A percentile compares a stretch with the other conserved stretches of the same genome.
Conservation (phyloP, 768 basidiomycete species). For the Chlorophyllum brunneum region DNA sequence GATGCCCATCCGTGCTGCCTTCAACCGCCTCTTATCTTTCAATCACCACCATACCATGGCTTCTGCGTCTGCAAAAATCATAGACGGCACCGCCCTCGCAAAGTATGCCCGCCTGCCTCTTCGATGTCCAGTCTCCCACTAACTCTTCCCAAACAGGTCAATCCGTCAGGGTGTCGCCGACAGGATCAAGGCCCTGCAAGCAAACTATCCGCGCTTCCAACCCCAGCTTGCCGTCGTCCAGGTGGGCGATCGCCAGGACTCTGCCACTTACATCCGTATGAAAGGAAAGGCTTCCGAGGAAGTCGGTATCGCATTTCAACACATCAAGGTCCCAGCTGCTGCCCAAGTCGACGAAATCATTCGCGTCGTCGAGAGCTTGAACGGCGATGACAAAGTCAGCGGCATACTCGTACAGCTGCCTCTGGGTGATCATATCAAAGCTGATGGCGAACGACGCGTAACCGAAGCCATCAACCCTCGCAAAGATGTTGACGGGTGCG, state of each 20-base stretch:
- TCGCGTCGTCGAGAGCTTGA: constrained; percentile 73
- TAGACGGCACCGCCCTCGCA: constrained; percentile 83
- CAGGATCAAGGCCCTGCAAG: constrained; percentile 60
- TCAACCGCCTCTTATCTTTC: constrained; percentile 32
- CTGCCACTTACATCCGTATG: constrained; percentile 92
- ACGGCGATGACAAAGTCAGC: constrained; percentile 74
- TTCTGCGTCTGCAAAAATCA: constrained; percentile 42
- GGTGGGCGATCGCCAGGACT: constrained; percentile 90
- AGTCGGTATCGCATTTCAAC: constrained; percentile 84
- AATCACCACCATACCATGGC: constrained; percentile 36
- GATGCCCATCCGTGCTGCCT: constrained; percentile 16
- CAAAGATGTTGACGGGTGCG: constrained; percentile 97
- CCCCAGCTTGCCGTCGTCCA: constrained; percentile 92
- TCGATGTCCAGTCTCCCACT: constrained; percentile 5
- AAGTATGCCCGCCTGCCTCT: constrained; percentile 47
- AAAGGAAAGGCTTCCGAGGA: constrained; percentile 94
- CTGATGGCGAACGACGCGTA: constrained; percentile 83
- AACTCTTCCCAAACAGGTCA: constrained; percentile 45
- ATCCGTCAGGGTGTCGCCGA: constrained; percentile 75
- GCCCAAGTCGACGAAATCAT: constrained; percentile 75
- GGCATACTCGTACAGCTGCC: constrained; percentile 97
- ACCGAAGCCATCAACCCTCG: constrained; percentile 93
- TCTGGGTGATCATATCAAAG: constrained; percentile 74
- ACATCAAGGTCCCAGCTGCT: constrained; percentile 68
- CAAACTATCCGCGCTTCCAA: constrained; percentile 80